Percentiles rank a stretch among this genome's conserved stretches.
Conservation (phyloP, 1,284 basidiomycete genomes). For the Moesziomyces sp. region DNA sequence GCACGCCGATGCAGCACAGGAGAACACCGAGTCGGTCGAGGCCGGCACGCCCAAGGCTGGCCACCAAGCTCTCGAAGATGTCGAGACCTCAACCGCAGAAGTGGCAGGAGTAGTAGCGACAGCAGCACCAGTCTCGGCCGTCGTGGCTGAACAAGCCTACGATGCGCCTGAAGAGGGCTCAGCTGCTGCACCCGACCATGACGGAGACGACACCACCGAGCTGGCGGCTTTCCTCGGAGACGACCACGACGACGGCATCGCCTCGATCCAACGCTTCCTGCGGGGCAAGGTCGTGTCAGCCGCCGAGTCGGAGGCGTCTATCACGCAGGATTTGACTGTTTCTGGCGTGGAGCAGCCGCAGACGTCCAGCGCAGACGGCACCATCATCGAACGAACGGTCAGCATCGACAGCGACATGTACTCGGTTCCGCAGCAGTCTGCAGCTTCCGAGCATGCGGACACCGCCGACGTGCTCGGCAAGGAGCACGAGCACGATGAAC, state of each 20-base stretch:
- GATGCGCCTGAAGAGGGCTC: neutral
- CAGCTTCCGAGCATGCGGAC: neutral
- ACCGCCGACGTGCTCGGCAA: neutral
- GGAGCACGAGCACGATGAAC: neutral
- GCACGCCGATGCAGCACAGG: slow-evolving; percentile 2
- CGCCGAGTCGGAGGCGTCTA: slow-evolving; percentile 17
- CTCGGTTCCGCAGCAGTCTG: neutral
- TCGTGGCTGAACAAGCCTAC: neutral
- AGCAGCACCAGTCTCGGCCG: neutral
- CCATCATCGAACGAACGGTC: slow-evolving; percentile 24
- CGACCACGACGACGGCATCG: slow-evolving; percentile 31
- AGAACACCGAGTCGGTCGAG: neutral
- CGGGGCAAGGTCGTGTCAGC: slow-evolving; percentile 30
- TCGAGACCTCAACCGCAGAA: neutral
- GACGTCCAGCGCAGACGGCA: slow-evolving; percentile 20
- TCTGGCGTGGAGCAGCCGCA: slow-evolving; percentile 3
- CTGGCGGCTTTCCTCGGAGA: slow-evolving; percentile 12
- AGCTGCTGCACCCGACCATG: neutral
- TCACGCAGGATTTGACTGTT: slow-evolving; percentile 3
- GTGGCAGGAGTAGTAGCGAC: neutral
- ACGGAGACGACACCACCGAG: slow-evolving; percentile 4
- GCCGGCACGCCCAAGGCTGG: slow-evolving; percentile 3
- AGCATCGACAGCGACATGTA: slow-evolving; percentile 18
- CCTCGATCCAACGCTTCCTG: slow-evolving; percentile 37
- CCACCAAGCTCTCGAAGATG: neutral